Evolutionary conservation across 441 rosid species (phyloP).

Genomic region (Metrosideros polymorpha): DNA sequence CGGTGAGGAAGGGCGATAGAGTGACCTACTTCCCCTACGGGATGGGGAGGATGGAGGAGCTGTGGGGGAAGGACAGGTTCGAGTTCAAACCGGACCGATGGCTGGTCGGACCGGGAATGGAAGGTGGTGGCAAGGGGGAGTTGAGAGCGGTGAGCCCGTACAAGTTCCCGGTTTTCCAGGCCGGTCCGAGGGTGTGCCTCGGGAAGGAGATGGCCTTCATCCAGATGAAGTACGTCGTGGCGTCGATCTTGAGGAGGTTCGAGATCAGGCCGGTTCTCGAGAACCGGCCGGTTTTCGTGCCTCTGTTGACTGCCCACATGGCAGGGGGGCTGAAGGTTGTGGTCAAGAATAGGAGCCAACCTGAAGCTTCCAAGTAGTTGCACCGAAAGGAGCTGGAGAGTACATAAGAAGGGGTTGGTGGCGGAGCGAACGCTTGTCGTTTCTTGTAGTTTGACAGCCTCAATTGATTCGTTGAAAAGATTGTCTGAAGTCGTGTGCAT

Average conservation of each 20-base stretch:
- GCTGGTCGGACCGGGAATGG: conserved; percentile 23
- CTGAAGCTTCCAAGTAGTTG: neutral
- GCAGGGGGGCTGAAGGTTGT: conserved; percentile 63
- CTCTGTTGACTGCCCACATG: conserved; percentile 78
- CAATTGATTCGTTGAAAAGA: neutral
- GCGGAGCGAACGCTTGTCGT: neutral
- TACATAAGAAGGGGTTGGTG: neutral
- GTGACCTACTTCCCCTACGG: conserved; percentile 77
- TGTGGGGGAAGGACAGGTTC: conserved; percentile 59
- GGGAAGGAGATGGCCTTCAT: conserved; percentile 81
- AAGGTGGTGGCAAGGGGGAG: neutral
- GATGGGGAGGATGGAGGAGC: conserved; percentile 77
- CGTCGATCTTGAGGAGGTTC: conserved; percentile 39
- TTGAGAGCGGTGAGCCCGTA: conserved; percentile 39
- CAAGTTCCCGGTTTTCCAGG: conserved; percentile 74
- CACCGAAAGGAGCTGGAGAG: neutral
- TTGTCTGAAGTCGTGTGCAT: neutral
- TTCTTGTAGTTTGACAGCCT: neutral
- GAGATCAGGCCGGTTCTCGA: conserved; percentile 31
- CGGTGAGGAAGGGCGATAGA: conserved; percentile 51
- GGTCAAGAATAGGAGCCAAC: conserved; percentile 27
- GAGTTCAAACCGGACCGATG: conserved; percentile 70
- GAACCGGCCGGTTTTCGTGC: conserved; percentile 45
- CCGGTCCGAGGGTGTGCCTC: conserved; percentile 67
- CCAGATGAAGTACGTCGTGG: conserved; percentile 71